Evolutionary conservation across 371 early-diverging fungal species (phyloP).

Genomic region (Mucor plumbeus): DNA sequence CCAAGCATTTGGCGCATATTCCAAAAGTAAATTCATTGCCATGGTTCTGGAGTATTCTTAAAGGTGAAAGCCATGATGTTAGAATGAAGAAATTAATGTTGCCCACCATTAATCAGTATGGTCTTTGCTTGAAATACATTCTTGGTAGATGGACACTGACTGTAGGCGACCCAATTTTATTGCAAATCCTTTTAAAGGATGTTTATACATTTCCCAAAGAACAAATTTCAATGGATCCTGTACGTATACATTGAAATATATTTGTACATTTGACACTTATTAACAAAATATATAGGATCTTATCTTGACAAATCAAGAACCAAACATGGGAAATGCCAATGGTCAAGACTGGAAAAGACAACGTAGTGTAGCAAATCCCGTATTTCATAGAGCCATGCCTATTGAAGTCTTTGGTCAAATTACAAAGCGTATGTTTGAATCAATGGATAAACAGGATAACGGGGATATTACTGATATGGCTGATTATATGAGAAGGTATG

Average conservation of each 20-base stretch:
- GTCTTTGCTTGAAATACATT: slow-evolving; percentile 35
- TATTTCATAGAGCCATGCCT: slow-evolving; percentile 41
- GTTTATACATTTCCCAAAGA: slow-evolving; percentile 30
- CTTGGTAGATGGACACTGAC: slow-evolving; percentile 32
- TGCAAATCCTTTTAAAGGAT: slow-evolving; percentile 32
- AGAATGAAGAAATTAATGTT: slow-evolving; percentile 24
- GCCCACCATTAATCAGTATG: slow-evolving; percentile 32
- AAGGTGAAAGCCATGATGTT: slow-evolving; percentile 30
- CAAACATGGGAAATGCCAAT: slow-evolving; percentile 21
- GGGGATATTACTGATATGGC: slow-evolving; percentile 18
- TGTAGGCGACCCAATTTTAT: slow-evolving; percentile 31
- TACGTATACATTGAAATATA: slow-evolving; percentile 1
- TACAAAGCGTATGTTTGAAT: slow-evolving; percentile 22
- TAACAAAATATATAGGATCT: slow-evolving; percentile 10
- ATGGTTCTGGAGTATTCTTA: slow-evolving; percentile 30
- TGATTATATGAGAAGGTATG: slow-evolving; percentile 23
- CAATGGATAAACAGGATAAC: slow-evolving; percentile 15
- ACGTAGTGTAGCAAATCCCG: slow-evolving; percentile 38
- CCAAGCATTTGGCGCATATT: slow-evolving; percentile 26
- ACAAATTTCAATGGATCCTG: slow-evolving; percentile 24
- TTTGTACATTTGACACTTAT: background rate
- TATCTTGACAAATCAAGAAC: slow-evolving; percentile 20
- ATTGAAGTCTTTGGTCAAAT: slow-evolving; percentile 34
- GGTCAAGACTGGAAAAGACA: slow-evolving; percentile 17
- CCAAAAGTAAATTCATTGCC: slow-evolving; percentile 30